Percentiles rank a stretch among this genome's conserved stretches.
These are phyloP conservation scores for Chytriomyces hyalinus DNA, from an alignment of 192 early-diverging fungal species.

Conservation along the genomic window DNA sequence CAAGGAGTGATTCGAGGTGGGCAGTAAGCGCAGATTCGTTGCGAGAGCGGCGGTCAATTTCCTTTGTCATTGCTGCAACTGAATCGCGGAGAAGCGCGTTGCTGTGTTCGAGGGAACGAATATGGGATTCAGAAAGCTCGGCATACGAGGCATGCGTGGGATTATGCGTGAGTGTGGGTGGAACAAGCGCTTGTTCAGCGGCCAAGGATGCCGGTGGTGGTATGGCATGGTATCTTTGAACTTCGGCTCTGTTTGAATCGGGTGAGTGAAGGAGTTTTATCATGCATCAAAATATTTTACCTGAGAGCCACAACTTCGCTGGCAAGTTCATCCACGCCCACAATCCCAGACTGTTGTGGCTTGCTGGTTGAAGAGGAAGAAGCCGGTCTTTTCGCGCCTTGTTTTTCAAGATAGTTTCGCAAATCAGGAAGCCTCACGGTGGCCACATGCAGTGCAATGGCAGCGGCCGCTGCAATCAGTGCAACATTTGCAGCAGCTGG, in stretches of 20 bases:
- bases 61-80: neutral
- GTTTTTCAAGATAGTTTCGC: constrained; percentile 1
- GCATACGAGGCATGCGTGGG: constrained; percentile 9
- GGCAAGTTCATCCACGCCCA: neutral
- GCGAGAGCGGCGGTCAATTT: neutral
- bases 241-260: too few species aligned
- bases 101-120: neutral
- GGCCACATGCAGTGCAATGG: constrained; percentile 3
- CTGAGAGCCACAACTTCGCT: neutral
- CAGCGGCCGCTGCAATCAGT: neutral
- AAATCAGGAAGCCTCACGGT: constrained; percentile 9
- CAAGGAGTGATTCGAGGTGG: neutral
- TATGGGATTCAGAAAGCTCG: neutral
- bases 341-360: neutral
- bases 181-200: too few species aligned
- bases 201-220: too few species aligned
- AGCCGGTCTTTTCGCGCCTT: neutral
- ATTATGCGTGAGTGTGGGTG: neutral
- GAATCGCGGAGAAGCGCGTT: neutral
- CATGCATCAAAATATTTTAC: neutral
- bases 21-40: neutral
- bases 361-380: neutral
- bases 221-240: too few species aligned
- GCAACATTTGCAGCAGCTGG: neutral
- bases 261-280: too few species aligned